These are phyloP conservation scores for Papiliotrema flavescens DNA, from an alignment of 1,284 basidiomycete species.

Conservation along the genomic window DNA sequence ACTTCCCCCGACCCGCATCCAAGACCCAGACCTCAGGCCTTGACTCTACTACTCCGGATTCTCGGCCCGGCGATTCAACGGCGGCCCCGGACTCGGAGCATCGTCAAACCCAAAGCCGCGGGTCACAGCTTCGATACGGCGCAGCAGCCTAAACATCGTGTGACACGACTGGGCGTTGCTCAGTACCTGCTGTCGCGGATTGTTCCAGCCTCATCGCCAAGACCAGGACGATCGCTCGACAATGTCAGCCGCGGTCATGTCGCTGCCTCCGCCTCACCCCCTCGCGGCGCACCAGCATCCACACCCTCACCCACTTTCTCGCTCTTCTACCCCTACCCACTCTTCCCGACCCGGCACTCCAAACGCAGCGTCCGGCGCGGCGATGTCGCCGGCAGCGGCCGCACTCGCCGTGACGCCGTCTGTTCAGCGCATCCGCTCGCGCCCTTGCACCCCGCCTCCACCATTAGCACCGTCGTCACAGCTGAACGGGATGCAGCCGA, in stretches of 20 bases:
- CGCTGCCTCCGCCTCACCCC: not conserved
- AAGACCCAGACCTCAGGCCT: too few relatives aligned
- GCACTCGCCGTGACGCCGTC: not conserved
- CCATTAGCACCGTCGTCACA: not conserved
- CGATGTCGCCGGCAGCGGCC: not conserved
- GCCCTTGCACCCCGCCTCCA: slow-evolving; percentile 8
- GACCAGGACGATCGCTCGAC: not conserved
- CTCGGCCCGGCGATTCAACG: too few relatives aligned
- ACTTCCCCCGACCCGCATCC: too few relatives aligned
- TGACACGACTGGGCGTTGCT: too few relatives aligned
- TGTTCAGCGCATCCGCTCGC: not conserved
- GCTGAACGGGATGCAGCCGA: slow-evolving; percentile 21
- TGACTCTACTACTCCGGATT: too few relatives aligned
- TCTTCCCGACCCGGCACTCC: not conserved
- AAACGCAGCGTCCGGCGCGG: not conserved
- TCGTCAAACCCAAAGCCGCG: too few relatives aligned
- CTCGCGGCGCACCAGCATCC: not conserved
- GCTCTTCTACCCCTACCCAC: not conserved
- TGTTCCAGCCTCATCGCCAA: too few relatives aligned
- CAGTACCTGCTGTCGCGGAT: too few relatives aligned
- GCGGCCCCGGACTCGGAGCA: too few relatives aligned
- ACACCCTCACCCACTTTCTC: not conserved
- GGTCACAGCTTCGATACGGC: too few relatives aligned
- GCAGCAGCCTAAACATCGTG: too few relatives aligned
- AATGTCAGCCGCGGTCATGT: not conserved